phyloP scores from a whole-genome alignment of 169 alveolate genomes.

The Plasmodium coatneyi region DNA sequence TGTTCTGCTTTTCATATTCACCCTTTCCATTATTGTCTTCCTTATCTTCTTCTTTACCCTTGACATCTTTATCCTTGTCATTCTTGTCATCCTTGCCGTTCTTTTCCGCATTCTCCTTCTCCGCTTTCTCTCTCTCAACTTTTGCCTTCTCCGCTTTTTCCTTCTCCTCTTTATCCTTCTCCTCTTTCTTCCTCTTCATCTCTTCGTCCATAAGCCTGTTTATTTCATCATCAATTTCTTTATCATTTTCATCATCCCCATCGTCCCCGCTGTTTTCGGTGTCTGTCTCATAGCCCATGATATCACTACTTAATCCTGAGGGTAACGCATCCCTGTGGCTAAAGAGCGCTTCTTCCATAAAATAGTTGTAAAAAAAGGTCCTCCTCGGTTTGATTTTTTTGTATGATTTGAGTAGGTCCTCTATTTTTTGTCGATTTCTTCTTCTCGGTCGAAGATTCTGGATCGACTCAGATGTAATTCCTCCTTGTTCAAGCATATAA shows the following conservation, averaged over 20 bases:
- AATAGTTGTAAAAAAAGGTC: conserved; percentile 10
- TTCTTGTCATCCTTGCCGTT: neutral
- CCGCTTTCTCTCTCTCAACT: neutral
- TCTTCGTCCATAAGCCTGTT: neutral
- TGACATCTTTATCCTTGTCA: neutral
- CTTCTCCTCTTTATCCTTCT: neutral
- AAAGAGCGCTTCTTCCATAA: neutral
- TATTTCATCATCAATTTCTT: neutral
- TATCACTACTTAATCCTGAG: neutral
- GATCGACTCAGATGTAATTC: conserved; percentile 4
- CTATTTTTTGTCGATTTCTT: neutral
- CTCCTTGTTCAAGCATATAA: conserved; percentile 14
- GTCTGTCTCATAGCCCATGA: neutral
- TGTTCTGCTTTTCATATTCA: neutral
- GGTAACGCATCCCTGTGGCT: neutral
- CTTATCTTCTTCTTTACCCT: too few relatives aligned
- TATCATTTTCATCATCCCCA: neutral
- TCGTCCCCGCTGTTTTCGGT: neutral
- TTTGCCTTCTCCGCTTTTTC: neutral
- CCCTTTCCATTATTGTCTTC: neutral
- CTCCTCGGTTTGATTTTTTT: conserved; percentile 2
- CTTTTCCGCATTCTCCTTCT: neutral
- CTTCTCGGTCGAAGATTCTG: neutral
- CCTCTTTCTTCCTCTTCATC: neutral
- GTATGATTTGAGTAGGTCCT: neutral